phyloP scores from a whole-genome alignment of 176 grass and related monocot species.

The Poa annua region DNA sequence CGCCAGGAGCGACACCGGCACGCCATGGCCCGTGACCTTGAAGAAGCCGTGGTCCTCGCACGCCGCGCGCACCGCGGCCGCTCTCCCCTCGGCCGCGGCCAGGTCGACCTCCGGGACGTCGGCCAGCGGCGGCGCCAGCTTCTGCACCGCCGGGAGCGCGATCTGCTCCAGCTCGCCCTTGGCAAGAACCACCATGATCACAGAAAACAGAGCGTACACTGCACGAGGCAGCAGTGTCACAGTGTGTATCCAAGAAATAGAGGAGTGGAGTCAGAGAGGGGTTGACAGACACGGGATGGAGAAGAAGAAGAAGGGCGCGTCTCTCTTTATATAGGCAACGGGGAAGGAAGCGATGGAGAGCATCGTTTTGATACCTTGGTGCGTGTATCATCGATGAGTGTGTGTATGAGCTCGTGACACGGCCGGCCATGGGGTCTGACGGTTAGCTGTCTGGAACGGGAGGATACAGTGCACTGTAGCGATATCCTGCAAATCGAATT shows the following conservation, averaged over 20 bases:
- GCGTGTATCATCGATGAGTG: not conserved
- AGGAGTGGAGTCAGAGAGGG: not conserved
- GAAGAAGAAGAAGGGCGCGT: not conserved
- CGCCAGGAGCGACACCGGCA: conserved; percentile 60
- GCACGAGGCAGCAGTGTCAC: not conserved
- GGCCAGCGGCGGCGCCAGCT: conserved; percentile 39
- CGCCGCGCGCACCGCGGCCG: conserved; percentile 40
- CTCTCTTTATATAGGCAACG: conserved; percentile 44
- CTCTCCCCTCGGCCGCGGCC: not conserved
- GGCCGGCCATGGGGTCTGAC: conserved; percentile 2
- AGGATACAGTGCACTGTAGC: conserved; percentile 30
- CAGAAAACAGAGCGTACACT: not conserved
- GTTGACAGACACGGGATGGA: not conserved
- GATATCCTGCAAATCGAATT: conserved; percentile 28
- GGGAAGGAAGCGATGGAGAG: too few relatives aligned
- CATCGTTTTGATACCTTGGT: not conserved
- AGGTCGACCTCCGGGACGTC: conserved; percentile 64
- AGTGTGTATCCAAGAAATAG: conserved; percentile 7
- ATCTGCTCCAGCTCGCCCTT: conserved; percentile 72
- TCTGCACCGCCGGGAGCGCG: conserved; percentile 55
- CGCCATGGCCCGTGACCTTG: conserved; percentile 80
- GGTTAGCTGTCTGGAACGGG: not conserved
- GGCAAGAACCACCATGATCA: conserved; percentile 63
- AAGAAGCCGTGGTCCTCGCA: conserved; percentile 85
- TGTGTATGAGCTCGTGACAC: not conserved